phyloP scores from a whole-genome alignment of 768 basidiomycete species.

The Boletus sp. region DNA sequence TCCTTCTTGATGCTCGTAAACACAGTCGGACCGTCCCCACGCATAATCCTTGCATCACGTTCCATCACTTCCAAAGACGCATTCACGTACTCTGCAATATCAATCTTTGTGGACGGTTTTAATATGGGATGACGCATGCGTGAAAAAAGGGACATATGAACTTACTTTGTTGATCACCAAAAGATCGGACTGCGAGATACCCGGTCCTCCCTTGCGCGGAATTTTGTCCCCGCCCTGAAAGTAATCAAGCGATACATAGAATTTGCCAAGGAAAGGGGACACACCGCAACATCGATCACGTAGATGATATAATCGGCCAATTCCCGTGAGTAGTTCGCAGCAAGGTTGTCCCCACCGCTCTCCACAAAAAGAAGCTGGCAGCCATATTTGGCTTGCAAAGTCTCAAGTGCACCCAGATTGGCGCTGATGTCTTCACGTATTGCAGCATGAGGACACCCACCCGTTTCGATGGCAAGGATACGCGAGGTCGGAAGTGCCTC shows the following conservation, averaged over 20 bases:
- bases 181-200: conserved; percentile 93
- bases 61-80: conserved; percentile 95
- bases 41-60: conserved; percentile 89
- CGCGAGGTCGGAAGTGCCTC: conserved; percentile 79
- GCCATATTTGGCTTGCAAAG: conserved; percentile 83
- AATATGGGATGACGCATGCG: not conserved
- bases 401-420: conserved; percentile 94
- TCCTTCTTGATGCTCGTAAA: conserved; percentile 82
- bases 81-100: conserved; percentile 88
- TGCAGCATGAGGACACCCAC: conserved; percentile 96
- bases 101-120: conserved; percentile 55
- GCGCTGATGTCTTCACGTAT: conserved; percentile 98
- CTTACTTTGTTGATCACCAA: conserved; percentile 90
- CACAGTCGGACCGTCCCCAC: conserved; percentile 89
- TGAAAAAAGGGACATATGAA: not conserved
- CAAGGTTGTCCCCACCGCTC: conserved; percentile 94
- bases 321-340: conserved; percentile 95
- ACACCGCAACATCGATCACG: conserved; percentile 81
- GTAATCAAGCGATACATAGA: conserved; percentile 1
- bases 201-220: conserved; percentile 95
- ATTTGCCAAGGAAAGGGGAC: conserved; percentile 17
- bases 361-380: conserved; percentile 94
- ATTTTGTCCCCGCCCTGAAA: conserved; percentile 94
- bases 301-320: conserved; percentile 97
- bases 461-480: conserved; percentile 96